Evolutionary conservation across 345 rosid species (phyloP), one percentile per base, ranked within the genome.

Genomic region (Dipteronia dyeriana): DNA sequence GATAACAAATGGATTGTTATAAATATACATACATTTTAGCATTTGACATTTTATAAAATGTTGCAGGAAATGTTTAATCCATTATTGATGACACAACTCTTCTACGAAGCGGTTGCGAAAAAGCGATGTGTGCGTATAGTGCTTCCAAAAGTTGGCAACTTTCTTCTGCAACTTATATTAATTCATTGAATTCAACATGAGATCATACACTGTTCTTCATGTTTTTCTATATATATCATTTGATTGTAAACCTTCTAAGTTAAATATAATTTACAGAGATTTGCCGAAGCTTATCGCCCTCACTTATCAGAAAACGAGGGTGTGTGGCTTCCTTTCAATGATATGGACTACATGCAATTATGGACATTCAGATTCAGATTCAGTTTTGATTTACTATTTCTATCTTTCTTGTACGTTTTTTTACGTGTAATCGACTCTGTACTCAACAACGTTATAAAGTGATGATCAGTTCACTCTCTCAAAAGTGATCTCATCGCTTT

Each of bases 341-440:
- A 76, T 25, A 34, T 76, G 63, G 66, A 57, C 25, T n/a, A 17
- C 34, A 13, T 1, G 23, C 34, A 16, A 34, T 57, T 76, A 5
- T 76, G 78, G 73, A 38, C 73, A 20, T 20, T 76, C 39, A 67
- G 39, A 59, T 76, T 53, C 66, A 67, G 39, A 59, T 76, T 53
- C 66, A 76, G 73, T 73, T 75, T 49, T 29, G 10, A 2, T 12
- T 38, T 38, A 41, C 45, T 47, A 25, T 62, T 3, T n/a, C 3
- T 7, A 0, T 59, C 12, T 1, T 13, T 20, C 20, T 57, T 39
- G 31, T 29, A 29, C 31, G 3, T 29, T 29, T 29, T 29, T 29
- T 29, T 3, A 29, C 3, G 2, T 3, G 3, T 1, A 29, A 29
- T 29, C 31, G 31, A 29, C 31, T 29, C 0, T 29, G 31, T 2